Percentiles rank a stretch among this genome's conserved stretches.
These are phyloP conservation scores for Halenospora varia DNA, from an alignment of 495 filamentous ascomycete species.

Conservation along the genomic window DNA sequence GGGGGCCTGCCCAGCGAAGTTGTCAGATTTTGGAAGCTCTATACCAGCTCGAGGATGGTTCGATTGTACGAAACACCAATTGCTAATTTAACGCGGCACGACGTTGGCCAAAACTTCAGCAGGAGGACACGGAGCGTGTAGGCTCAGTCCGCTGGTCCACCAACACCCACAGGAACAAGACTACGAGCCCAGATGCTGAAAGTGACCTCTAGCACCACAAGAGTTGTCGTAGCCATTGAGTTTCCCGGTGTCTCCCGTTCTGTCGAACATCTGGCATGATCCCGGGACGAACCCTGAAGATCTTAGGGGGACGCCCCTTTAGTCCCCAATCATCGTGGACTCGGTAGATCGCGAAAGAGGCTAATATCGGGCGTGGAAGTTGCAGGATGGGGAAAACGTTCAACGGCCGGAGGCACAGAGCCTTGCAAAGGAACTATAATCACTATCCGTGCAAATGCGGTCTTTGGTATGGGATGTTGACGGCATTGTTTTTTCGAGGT, in stretches of 20 bases:
- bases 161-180: neutral
- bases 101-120: too few species aligned
- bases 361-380: neutral
- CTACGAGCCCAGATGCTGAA: neutral
- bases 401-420: too few species aligned
- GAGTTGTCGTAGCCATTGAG: neutral
- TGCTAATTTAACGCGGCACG: too few species aligned
- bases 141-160: too few species aligned
- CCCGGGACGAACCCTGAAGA: slow-evolving; percentile 8
- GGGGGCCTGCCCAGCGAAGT: neutral
- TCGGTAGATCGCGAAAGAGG: neutral
- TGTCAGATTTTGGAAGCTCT: neutral
- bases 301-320: neutral
- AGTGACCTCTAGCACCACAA: neutral
- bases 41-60: neutral
- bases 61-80: neutral
- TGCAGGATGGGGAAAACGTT: neutral
- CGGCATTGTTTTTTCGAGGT: neutral
- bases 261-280: neutral
- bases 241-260: neutral
- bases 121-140: too few species aligned
- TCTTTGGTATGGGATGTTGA: neutral
- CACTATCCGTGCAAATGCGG: neutral
- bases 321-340: neutral
- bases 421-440: neutral